Percentiles rank a stretch among this genome's conserved stretches.
Evolutionary conservation across 1,139 yeast genomes (phyloP).

Genomic region (Protomyces inouyei): DNA sequence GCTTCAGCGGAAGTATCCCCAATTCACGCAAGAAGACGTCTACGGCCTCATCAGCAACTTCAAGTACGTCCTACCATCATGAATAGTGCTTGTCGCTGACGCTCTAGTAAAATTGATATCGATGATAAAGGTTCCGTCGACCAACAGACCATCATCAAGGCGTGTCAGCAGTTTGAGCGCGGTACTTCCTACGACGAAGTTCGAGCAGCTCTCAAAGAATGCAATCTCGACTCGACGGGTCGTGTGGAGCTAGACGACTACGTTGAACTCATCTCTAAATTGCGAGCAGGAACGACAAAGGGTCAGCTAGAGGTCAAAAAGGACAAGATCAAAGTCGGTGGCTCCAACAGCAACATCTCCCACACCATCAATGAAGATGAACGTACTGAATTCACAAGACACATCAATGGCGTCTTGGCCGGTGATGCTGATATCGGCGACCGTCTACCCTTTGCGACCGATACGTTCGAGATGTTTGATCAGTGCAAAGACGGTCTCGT

Average conservation of each 20-base stretch:
- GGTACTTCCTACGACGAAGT: conserved; percentile 79
- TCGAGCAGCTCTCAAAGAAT: conserved; percentile 84
- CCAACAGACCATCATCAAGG: conserved; percentile 81
- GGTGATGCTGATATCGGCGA: conserved; percentile 87
- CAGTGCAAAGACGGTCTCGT: conserved; percentile 94
- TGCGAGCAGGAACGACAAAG: conserved; percentile 9
- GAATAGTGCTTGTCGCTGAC: conserved; percentile 63
- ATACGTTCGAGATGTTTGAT: conserved; percentile 90
- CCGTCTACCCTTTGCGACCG: conserved; percentile 87
- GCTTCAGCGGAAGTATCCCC: conserved; percentile 71
- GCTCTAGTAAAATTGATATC: conserved; percentile 73
- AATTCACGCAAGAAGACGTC: conserved; percentile 76
- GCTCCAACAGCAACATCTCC: conserved; percentile 84
- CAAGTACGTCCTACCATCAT: conserved; percentile 71
- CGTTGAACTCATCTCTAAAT: conserved; percentile 49
- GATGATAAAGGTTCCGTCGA: conserved; percentile 97
- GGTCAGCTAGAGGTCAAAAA: conserved; percentile 18
- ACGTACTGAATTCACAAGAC: conserved; percentile 90
- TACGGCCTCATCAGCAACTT: conserved; percentile 79
- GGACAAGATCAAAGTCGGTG: conserved; percentile 62
- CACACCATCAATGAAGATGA: conserved; percentile 98
- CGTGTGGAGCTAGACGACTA: conserved; percentile 94
- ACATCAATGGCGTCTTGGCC: conserved; percentile 81
- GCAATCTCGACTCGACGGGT: conserved; percentile 93
- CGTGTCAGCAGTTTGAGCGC: conserved; percentile 70